Evolutionary conservation across 2,329 filamentous ascomycete genomes (phyloP), one percentile per base, ranked within the genome.

Genomic region (Epichloe sp.): DNA sequence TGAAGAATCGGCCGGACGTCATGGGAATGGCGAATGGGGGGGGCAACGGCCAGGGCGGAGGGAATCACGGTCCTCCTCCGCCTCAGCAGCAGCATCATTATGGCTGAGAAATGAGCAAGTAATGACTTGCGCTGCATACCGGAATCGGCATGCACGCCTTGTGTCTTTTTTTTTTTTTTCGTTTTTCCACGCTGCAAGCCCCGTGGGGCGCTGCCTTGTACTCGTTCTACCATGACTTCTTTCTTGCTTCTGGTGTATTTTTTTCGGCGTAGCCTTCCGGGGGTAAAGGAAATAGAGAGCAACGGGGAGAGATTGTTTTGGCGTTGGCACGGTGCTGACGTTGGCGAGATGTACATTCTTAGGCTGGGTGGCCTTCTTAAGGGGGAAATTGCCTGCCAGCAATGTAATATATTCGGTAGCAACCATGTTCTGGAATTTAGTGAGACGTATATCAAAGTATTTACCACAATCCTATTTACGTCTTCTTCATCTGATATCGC

Each of bases 1-100:
- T 84, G 50, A 71, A 78, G 56, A 71, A 75, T 59, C 70, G 78
- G 14, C 75, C 69, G 12, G 78, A 82, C 53, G 76, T 81, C 47
- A 71, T 74, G 62, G 70, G 69, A 50, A 77, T 80, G 71, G 67
- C 63, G 57, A 67, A 68, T 45, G 70, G 69, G 35, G 70, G 67
- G n/a, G 53, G 56, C 21, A 44, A 44, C 43, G 7, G 10, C 43
- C 44, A 47, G 36, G 57, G 59, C 23, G 66, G 65, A 48, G 60
- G 59, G 36, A 58, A 65, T 17, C 59, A 63, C 36, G 64, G 63
- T 12, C 58, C 59, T 41, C 54, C 56, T 17, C 49, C 47, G 45
- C 48, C 63, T 48, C 57, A 57, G 61, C 62, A 57, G 52, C 63
- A 47, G 17, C 45, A 47, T 31, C 37, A n/a, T 6, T 49, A 49